A percentile compares a stretch with the other conserved stretches of the same genome.
These are phyloP conservation scores for Pinus taeda DNA, from an alignment of 75 land plant species.

Conservation along the genomic window DNA sequence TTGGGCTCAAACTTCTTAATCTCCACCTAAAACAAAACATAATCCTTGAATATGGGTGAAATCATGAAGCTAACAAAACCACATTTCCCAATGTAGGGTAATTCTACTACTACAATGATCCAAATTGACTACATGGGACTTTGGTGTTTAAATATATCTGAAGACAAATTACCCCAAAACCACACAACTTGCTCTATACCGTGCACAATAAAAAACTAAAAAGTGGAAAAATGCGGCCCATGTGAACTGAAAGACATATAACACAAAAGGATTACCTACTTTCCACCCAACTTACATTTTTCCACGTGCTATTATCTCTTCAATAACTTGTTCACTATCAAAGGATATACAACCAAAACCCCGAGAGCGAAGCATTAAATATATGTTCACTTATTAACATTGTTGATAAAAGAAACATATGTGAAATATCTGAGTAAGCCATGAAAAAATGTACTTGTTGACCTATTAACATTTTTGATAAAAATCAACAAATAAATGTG, in stretches of 20 bases:
- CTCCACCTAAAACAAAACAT: constrained; percentile 86
- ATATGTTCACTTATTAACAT: too few relatives aligned
- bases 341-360: constrained; percentile 95
- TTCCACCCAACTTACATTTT: constrained; percentile 84
- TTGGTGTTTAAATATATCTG: too few relatives aligned
- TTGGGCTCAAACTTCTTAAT: constrained; percentile 99
- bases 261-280: constrained; percentile 47
- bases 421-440: too few relatives aligned
- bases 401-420: too few relatives aligned
- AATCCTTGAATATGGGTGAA: constrained; percentile 36
- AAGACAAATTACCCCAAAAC: background rate
- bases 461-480: too few relatives aligned
- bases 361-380: constrained; percentile 40
- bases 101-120: background rate
- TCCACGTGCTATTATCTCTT: constrained; percentile 69
- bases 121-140: too few relatives aligned
- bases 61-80: constrained; percentile 15
- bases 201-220: too few relatives aligned
- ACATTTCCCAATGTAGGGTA: background rate
- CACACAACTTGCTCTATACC: background rate
- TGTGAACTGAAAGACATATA: background rate
- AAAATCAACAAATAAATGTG: too few relatives aligned
- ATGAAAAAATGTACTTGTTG: too few relatives aligned
- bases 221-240: background rate
- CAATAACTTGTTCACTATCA: constrained; percentile 77